phyloP scores from a whole-genome alignment of 441 rosid genomes.

The Gossypium davidsonii region DNA sequence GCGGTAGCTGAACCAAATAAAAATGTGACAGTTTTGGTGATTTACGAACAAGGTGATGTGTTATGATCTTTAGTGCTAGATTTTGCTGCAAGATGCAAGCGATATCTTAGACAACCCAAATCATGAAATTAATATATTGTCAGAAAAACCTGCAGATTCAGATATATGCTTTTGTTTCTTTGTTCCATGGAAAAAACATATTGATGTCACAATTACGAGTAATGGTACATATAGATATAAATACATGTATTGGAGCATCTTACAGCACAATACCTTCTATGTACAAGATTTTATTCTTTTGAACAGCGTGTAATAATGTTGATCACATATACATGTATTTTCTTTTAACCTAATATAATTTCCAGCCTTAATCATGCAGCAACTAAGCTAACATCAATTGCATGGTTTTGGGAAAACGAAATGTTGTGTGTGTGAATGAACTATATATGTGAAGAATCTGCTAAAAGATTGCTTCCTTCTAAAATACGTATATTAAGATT shows the following conservation, averaged over 20 bases:
- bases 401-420: background rate
- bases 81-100: background rate
- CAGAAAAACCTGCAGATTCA: background rate
- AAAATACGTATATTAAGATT: background rate
- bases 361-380: no score
- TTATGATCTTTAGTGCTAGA: background rate
- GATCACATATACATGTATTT: background rate
- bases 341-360: background rate
- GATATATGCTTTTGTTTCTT: background rate
- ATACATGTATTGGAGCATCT: background rate
- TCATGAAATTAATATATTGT: background rate
- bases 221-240: no score
- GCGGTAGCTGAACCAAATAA: no score
- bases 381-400: background rate
- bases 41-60: background rate
- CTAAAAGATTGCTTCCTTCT: background rate
- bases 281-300: conserved; percentile 6
- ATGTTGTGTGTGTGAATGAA: background rate
- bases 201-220: background rate
- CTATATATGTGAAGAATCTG: background rate
- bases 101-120: background rate
- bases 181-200: background rate
- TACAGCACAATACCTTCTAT: conserved; percentile 4
- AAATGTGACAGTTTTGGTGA: background rate
- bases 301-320: background rate